phyloP scores from a whole-genome alignment of 2,329 filamentous ascomycete species.

The Pseudogymnoascus sp. region DNA sequence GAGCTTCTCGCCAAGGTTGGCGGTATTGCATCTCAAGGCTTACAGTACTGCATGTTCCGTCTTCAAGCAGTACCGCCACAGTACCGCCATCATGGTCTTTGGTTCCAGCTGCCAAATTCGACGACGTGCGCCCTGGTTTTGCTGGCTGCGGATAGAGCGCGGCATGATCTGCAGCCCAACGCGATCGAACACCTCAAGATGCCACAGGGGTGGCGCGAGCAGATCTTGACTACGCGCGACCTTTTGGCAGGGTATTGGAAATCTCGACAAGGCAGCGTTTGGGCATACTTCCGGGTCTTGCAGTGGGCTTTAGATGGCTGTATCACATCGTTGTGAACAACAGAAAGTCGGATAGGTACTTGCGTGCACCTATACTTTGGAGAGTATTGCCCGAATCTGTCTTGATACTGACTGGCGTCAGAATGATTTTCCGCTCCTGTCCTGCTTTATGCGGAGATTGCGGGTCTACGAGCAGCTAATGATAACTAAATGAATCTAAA shows the following conservation, averaged over 20 bases:
- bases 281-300: not conserved
- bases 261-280: not conserved
- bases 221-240: not conserved
- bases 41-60: not conserved
- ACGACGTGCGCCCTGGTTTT: not conserved
- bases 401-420: too few relatives aligned
- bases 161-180: not conserved
- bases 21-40: not conserved
- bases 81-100: not conserved
- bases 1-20: not conserved
- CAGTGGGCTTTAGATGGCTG: not conserved
- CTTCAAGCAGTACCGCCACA: not conserved
- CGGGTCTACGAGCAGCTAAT: too few relatives aligned
- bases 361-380: not conserved
- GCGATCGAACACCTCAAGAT: not conserved
- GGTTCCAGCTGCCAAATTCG: not conserved
- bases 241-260: not conserved
- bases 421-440: too few relatives aligned
- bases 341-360: not conserved
- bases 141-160: not conserved
- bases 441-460: too few relatives aligned
- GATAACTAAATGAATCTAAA: too few relatives aligned
- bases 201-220: not conserved
- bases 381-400: too few relatives aligned
- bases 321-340: not conserved